Evolutionary conservation across 2,329 filamentous ascomycete genomes (phyloP).

Genomic region (Ascochyta pisi): DNA sequence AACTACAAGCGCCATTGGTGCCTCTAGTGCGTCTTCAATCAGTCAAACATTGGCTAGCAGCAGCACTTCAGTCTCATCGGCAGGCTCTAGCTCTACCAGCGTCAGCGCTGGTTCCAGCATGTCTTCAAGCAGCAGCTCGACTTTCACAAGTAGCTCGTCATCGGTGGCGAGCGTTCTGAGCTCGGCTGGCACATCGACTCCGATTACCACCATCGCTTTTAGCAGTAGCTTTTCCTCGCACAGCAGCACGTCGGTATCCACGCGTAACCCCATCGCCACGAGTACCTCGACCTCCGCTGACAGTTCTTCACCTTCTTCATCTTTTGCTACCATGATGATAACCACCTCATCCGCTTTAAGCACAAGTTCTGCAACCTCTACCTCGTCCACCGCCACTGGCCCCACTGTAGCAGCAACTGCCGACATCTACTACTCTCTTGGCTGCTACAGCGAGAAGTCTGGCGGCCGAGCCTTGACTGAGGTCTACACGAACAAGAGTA

Average conservation of each 20-base stretch:
- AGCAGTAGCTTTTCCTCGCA: not conserved
- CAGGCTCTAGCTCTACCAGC: too few species aligned
- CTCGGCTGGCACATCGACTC: too few species aligned
- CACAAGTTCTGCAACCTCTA: not conserved
- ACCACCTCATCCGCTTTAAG: not conserved
- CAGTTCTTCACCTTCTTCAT: not conserved
- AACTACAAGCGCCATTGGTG: too few species aligned
- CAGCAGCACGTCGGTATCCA: not conserved
- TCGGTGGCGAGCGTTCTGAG: too few species aligned
- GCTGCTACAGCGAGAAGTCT: slow-evolving; percentile 7
- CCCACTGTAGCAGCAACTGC: slow-evolving; percentile 3
- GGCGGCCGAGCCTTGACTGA: slow-evolving; percentile 2
- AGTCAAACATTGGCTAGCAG: too few species aligned
- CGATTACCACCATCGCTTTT: not conserved
- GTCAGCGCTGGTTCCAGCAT: too few species aligned
- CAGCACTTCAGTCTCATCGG: too few species aligned
- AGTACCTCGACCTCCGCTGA: not conserved
- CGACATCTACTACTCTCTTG: slow-evolving; percentile 6
- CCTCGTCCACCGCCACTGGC: slow-evolving; percentile 3
- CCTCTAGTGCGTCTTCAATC: too few species aligned
- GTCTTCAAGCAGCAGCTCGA: too few species aligned
- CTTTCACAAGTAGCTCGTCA: too few species aligned
- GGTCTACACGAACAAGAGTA: slow-evolving; percentile 3
- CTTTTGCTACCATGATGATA: not conserved
- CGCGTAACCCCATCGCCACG: not conserved